Percentiles rank a stretch among this genome's conserved stretches.
Evolutionary conservation across 2,329 filamentous ascomycete genomes (phyloP).

Genomic region (Neonectria faginata): DNA sequence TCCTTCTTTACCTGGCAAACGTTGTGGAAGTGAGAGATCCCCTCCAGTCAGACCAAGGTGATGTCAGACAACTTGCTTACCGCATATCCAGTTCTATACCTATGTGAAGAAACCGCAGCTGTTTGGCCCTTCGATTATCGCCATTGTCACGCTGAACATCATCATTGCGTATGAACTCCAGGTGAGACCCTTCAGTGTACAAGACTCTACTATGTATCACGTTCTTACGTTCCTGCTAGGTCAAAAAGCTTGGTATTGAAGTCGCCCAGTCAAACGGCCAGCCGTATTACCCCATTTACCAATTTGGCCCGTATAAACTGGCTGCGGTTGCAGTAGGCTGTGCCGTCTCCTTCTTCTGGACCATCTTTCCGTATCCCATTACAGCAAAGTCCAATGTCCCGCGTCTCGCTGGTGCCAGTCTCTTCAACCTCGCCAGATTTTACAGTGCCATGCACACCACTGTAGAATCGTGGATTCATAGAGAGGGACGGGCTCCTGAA

Average conservation of each 20-base stretch:
- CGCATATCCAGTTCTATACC: conserved; percentile 17
- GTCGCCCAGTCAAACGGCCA: conserved; percentile 22
- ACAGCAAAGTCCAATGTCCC: conserved; percentile 30
- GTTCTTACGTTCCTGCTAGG: conserved; percentile 1
- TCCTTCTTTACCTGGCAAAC: conserved; percentile 26
- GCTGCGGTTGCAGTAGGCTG: conserved; percentile 26
- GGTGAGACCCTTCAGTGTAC: conserved; percentile 8
- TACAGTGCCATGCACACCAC: conserved; percentile 27
- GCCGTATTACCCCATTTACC: conserved; percentile 29
- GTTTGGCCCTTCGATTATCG: conserved; percentile 26
- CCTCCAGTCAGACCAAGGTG: neutral
- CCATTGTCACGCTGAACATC: conserved; percentile 28
- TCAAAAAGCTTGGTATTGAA: conserved; percentile 22
- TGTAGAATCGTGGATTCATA: conserved; percentile 19
- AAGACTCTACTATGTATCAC: neutral
- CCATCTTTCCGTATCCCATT: conserved; percentile 30
- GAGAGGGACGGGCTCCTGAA: neutral
- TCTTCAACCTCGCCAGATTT: conserved; percentile 28
- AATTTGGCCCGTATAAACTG: conserved; percentile 30
- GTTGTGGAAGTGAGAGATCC: conserved; percentile 17
- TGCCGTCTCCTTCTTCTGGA: conserved; percentile 30
- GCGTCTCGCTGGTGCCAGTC: conserved; percentile 15
- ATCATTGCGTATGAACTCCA: conserved; percentile 33
- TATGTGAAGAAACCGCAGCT: conserved; percentile 30
- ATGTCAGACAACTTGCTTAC: neutral